These are phyloP conservation scores for Vaccinium corymbosum DNA, from an alignment of 148 eudicot genomes.

Conservation along the genomic window DNA sequence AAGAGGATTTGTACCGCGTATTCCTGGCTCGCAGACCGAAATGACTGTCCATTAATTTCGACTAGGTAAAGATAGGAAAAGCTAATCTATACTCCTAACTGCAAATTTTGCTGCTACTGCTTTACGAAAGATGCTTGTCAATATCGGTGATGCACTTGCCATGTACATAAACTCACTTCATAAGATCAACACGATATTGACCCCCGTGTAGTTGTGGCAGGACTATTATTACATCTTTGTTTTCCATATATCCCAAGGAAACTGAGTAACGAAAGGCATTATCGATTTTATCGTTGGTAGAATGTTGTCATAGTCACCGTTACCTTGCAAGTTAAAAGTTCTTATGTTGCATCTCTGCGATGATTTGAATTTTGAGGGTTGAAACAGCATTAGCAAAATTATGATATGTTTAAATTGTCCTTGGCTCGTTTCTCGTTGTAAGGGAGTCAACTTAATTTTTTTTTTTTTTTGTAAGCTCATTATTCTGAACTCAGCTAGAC, in stretches of 20 bases:
- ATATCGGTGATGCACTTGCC: neutral
- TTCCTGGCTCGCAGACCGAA: slow-evolving; percentile 27
- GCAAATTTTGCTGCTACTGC: neutral
- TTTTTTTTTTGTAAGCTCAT: too few species aligned
- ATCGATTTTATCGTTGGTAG: neutral
- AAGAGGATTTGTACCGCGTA: slow-evolving; percentile 28
- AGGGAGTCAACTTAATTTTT: too few species aligned
- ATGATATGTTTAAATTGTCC: neutral
- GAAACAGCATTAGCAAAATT: neutral
- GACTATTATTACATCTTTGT: neutral
- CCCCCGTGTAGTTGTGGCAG: neutral
- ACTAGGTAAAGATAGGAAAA: neutral
- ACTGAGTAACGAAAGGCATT: neutral
- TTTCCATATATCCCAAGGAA: neutral
- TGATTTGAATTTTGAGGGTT: neutral
- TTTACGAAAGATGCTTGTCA: neutral
- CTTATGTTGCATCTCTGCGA: neutral
- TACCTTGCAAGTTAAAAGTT: neutral
- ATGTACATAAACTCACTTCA: neutral
- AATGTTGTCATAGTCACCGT: neutral
- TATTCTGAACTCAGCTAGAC: neutral
- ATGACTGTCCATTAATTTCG: neutral
- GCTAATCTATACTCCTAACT: neutral
- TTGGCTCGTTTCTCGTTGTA: too few species aligned
- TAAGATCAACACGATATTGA: neutral